phyloP scores from a whole-genome alignment of 2,329 filamentous ascomycete genomes.

The Furcasterigmium furcatum region DNA sequence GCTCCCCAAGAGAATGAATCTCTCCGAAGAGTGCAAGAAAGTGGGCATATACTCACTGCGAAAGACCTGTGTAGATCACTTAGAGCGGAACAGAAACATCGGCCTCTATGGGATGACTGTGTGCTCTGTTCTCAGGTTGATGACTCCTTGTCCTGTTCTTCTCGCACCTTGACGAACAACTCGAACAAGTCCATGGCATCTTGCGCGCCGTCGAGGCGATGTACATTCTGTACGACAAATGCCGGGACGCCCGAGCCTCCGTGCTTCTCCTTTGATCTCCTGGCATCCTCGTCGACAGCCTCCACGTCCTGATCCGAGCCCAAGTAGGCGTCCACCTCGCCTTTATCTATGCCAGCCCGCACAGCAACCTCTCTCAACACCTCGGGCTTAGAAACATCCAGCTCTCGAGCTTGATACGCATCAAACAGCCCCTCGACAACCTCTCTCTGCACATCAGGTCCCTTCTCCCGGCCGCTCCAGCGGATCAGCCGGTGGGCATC shows the following conservation, averaged over 20 bases:
- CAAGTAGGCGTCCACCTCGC: conserved; percentile 10
- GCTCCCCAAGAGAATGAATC: too few species aligned
- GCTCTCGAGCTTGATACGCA: conserved; percentile 24
- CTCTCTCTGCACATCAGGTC: conserved; percentile 7
- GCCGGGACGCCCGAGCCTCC: conserved; percentile 13
- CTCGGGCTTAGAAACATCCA: conserved; percentile 21
- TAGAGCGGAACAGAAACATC: too few species aligned
- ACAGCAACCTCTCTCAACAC: conserved; percentile 17
- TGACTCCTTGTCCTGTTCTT: neutral
- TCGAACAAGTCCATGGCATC: conserved; percentile 13
- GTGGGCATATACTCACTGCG: too few species aligned
- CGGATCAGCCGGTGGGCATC: conserved; percentile 29
- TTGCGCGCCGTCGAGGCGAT: conserved; percentile 8
- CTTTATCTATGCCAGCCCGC: conserved; percentile 13
- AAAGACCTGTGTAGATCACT: too few species aligned
- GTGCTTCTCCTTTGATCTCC: conserved; percentile 3
- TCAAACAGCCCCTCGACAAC: conserved; percentile 22
- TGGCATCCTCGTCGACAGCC: conserved; percentile 12
- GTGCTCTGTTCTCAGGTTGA: too few species aligned
- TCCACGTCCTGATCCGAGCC: conserved; percentile 2
- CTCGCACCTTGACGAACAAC: conserved; percentile 14
- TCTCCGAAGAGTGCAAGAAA: too few species aligned
- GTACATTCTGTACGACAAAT: conserved; percentile 10
- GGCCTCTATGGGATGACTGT: too few species aligned
- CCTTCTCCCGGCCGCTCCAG: conserved; percentile 12